These are phyloP conservation scores for Biscogniauxia marginata DNA, from an alignment of 2,329 filamentous ascomycete species.

Conservation along the genomic window DNA sequence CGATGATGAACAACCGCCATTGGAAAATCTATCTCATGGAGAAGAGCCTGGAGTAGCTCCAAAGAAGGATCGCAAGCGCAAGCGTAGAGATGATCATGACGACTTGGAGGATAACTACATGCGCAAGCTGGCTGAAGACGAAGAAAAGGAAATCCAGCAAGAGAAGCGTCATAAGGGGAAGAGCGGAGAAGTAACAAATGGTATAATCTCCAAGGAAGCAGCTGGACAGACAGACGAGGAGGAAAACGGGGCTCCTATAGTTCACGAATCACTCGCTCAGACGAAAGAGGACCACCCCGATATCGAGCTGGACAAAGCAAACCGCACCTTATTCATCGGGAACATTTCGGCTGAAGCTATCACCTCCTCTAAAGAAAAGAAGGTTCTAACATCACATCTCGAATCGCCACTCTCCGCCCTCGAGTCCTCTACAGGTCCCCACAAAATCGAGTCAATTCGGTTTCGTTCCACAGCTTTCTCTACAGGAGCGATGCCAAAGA, in stretches of 20 bases:
- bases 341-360: slow-evolving; percentile 86
- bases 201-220: slow-evolving; percentile 6
- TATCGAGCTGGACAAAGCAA: slow-evolving; percentile 76
- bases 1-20: slow-evolving; percentile 37
- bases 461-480: slow-evolving; percentile 93
- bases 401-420: slow-evolving; percentile 65
- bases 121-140: slow-evolving; percentile 59
- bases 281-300: slow-evolving; percentile 45
- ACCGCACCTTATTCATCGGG: slow-evolving; percentile 86
- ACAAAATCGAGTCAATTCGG: slow-evolving; percentile 85
- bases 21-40: slow-evolving; percentile 36
- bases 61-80: slow-evolving; percentile 61
- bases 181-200: slow-evolving; percentile 29
- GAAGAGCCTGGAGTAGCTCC: slow-evolving; percentile 39
- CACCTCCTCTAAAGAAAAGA: slow-evolving; percentile 77
- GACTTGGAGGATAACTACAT: slow-evolving; percentile 71
- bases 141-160: slow-evolving; percentile 51
- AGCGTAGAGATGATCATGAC: slow-evolving; percentile 66
- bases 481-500: slow-evolving; percentile 75
- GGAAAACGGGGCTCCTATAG: slow-evolving; percentile 40
- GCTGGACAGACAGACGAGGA: slow-evolving; percentile 31
- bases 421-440: slow-evolving; percentile 48
- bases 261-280: slow-evolving; percentile 58
- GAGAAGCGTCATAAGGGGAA: slow-evolving; percentile 54
- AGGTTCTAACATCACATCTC: slow-evolving; percentile 73